These are phyloP conservation scores for Curvularia hawaiiensis DNA, from an alignment of 2,329 filamentous ascomycete species.

Conservation along the genomic window DNA sequence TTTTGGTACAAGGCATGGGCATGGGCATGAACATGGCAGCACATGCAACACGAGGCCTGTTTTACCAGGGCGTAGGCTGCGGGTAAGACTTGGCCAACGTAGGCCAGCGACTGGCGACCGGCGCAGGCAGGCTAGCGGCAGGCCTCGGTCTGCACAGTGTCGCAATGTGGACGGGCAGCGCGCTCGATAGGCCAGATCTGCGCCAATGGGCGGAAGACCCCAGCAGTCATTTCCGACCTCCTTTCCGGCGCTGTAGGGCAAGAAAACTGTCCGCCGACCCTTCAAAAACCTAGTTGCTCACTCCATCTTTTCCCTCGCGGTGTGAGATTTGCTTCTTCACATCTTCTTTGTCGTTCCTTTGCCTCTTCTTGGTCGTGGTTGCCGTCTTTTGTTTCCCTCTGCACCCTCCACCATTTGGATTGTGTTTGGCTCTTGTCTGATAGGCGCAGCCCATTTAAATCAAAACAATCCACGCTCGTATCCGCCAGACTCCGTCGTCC, in stretches of 20 bases:
- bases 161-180: slow-evolving; percentile 28
- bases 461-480: slow-evolving; percentile 6
- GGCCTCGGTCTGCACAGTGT: slow-evolving; percentile 30
- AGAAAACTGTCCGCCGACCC: slow-evolving; percentile 32
- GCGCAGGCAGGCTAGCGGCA: background rate
- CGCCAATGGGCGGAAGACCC: slow-evolving; percentile 38
- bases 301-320: slow-evolving; percentile 15
- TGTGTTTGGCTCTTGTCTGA: slow-evolving; percentile 16
- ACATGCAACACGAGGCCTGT: background rate
- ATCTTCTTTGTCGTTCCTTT: slow-evolving; percentile 45
- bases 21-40: background rate
- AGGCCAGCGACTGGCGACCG: slow-evolving; percentile 14
- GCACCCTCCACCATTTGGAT: slow-evolving; percentile 13
- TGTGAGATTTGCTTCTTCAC: slow-evolving; percentile 27
- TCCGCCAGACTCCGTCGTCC: background rate
- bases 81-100: slow-evolving; percentile 11
- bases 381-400: slow-evolving; percentile 21
- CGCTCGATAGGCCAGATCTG: slow-evolving; percentile 22
- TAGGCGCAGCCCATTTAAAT: slow-evolving; percentile 18
- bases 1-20: background rate
- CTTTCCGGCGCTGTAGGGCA: slow-evolving; percentile 35
- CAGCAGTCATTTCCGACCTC: slow-evolving; percentile 45
- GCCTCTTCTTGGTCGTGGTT: slow-evolving; percentile 26
- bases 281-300: slow-evolving; percentile 26
- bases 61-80: background rate